Conservation (phyloP, 2,329 filamentous ascomycete species). For the Ophiostoma novo-ulmi region DNA sequence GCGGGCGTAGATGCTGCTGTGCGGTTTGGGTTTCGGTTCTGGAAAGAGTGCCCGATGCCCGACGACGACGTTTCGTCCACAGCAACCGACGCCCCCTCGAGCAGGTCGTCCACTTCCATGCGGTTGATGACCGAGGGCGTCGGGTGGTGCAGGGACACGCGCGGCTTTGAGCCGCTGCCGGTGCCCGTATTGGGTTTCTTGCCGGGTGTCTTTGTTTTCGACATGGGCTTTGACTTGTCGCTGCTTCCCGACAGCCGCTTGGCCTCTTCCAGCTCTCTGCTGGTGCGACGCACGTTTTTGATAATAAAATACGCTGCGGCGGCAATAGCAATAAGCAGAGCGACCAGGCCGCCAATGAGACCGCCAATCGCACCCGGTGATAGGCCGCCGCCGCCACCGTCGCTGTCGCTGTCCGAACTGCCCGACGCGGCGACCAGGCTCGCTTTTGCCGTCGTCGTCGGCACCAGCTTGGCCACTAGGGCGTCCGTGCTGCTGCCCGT, state of each 20-base stretch:
- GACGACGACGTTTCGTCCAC: neutral
- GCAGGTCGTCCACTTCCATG: conserved; percentile 38
- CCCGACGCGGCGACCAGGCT: conserved; percentile 32
- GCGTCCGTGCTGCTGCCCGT: conserved; percentile 24
- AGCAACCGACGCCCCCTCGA: conserved; percentile 29
- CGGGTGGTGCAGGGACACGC: conserved; percentile 34
- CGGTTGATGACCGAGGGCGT: conserved; percentile 43
- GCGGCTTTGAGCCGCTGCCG: conserved; percentile 27
- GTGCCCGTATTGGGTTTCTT: conserved; percentile 30
- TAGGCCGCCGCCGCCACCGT: conserved; percentile 31
- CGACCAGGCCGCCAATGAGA: conserved; percentile 49
- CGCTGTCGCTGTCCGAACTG: conserved; percentile 21
- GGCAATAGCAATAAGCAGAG: conserved; percentile 45
- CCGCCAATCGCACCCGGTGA: conserved; percentile 45
- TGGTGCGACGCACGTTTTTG: conserved; percentile 45
- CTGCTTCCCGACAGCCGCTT: conserved; percentile 27
- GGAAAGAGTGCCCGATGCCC: neutral
- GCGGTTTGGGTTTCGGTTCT: too few relatives aligned
- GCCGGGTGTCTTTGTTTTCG: neutral
- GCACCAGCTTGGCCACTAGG: conserved; percentile 41
- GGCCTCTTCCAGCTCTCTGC: conserved; percentile 35
- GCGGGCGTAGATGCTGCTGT: neutral
- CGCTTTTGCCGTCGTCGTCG: conserved; percentile 42
- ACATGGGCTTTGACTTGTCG: conserved; percentile 30
- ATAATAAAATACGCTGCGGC: conserved; percentile 47